A percentile compares a stretch with the other conserved stretches of the same genome.
phyloP scores from a whole-genome alignment of 805 yeast genomes.

The Wickerhamomyces silvicola region DNA sequence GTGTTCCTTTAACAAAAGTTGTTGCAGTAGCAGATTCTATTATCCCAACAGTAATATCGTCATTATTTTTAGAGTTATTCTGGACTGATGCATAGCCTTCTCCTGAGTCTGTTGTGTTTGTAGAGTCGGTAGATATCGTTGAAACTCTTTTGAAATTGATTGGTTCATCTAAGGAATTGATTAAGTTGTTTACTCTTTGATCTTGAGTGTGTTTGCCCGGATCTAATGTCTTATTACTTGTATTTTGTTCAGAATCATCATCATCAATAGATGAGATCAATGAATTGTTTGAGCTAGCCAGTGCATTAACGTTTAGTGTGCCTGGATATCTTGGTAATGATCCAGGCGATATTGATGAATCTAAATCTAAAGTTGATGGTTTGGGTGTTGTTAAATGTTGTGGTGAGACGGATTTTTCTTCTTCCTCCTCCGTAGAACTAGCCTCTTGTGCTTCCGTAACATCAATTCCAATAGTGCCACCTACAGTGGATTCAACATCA shows the following conservation, averaged over 20 bases:
- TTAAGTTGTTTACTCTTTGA: constrained; percentile 14
- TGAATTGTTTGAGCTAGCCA: constrained; percentile 22
- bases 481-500: too few species aligned
- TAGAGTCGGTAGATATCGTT: constrained; percentile 25
- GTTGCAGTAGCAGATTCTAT: constrained; percentile 13
- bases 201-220: constrained; percentile 32
- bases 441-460: too few species aligned
- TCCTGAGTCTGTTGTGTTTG: constrained; percentile 5
- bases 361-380: constrained; percentile 7
- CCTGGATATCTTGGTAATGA: constrained; percentile 40
- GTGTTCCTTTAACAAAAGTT: constrained; percentile 14
- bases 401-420: too few species aligned
- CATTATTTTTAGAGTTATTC: constrained; percentile 3
- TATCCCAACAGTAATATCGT: constrained; percentile 11
- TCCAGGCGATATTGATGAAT: constrained; percentile 16
- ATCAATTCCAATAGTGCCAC: too few species aligned
- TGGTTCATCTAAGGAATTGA: constrained; percentile 32
- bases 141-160: constrained; percentile 36
- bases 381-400: constrained; percentile 10
- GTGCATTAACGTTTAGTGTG: constrained; percentile 39
- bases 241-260: constrained; percentile 2
- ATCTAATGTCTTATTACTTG: constrained; percentile 34
- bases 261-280: constrained; percentile 6
- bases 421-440: too few species aligned
- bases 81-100: constrained; percentile 13